These are phyloP conservation scores for Uronychia binucleata DNA, from an alignment of 73 alveolate genomes.

Conservation along the genomic window DNA sequence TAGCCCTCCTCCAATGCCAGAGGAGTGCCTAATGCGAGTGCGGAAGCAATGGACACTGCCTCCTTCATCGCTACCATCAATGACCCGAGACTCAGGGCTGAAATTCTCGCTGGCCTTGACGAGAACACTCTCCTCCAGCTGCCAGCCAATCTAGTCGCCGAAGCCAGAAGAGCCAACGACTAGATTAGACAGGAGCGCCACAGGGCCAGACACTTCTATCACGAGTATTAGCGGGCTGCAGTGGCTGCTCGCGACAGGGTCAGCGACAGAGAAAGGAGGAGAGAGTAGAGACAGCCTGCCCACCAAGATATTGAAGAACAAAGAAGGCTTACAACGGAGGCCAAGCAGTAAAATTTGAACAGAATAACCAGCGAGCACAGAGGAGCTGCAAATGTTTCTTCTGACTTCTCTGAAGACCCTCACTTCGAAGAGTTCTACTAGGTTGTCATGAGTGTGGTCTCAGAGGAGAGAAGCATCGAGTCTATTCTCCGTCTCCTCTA, in stretches of 20 bases:
- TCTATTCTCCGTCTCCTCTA: not conserved
- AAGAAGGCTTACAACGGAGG: not conserved
- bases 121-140: constrained; percentile 66
- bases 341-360: not conserved
- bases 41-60: constrained; percentile 67
- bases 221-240: too few species aligned
- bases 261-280: too few species aligned
- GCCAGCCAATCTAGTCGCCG: constrained; percentile 84
- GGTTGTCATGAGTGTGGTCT: not conserved
- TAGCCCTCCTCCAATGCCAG: not conserved
- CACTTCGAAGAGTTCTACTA: not conserved
- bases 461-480: not conserved
- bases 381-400: not conserved
- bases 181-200: not conserved
- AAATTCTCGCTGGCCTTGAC: constrained; percentile 46
- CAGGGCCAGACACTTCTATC: not conserved
- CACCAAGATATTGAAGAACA: too few species aligned
- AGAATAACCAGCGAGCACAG: not conserved
- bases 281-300: too few species aligned
- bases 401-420: not conserved
- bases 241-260: too few species aligned
- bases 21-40: constrained; percentile 39
- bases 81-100: constrained; percentile 65
- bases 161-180: constrained; percentile 57
- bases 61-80: constrained; percentile 66